Conservation (phyloP, 495 filamentous ascomycete genomes). For the Chaetomidium leptoderma region DNA sequence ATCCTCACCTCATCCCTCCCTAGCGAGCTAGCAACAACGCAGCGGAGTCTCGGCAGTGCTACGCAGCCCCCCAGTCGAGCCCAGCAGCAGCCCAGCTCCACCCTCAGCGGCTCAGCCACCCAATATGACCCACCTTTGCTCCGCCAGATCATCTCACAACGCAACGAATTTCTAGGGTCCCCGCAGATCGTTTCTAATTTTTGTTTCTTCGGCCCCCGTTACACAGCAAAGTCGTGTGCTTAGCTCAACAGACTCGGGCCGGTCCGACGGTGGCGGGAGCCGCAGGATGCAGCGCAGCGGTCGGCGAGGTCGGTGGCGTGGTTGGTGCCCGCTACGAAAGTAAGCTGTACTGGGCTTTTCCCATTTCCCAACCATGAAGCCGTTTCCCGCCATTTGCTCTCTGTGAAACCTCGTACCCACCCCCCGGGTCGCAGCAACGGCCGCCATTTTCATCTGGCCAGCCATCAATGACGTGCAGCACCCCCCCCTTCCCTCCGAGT, state of each 20-base stretch:
- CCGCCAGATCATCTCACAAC: too few relatives aligned
- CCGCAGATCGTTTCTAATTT: constrained; percentile 3
- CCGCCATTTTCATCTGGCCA: neutral
- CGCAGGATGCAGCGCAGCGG: too few relatives aligned
- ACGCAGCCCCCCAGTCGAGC: too few relatives aligned
- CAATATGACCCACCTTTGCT: too few relatives aligned
- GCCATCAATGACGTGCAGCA: constrained; percentile 8
- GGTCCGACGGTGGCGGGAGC: neutral
- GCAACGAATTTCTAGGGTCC: too few relatives aligned
- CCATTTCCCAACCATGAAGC: constrained; percentile 1
- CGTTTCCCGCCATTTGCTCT: neutral
- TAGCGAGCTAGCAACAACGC: neutral
- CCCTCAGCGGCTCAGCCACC: neutral
- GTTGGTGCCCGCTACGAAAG: neutral
- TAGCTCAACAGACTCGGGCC: constrained; percentile 2
- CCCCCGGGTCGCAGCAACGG: neutral
- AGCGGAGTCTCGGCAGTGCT: neutral
- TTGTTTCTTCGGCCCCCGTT: neutral
- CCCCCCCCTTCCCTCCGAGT: neutral
- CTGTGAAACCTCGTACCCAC: neutral
- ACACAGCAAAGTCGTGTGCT: neutral
- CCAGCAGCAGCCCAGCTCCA: too few relatives aligned
- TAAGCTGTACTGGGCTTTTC: too few relatives aligned
- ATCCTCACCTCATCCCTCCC: neutral
- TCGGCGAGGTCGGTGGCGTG: neutral